phyloP scores from a whole-genome alignment of 352 stramenopile genomes.

The Phytophthora meadii region DNA sequence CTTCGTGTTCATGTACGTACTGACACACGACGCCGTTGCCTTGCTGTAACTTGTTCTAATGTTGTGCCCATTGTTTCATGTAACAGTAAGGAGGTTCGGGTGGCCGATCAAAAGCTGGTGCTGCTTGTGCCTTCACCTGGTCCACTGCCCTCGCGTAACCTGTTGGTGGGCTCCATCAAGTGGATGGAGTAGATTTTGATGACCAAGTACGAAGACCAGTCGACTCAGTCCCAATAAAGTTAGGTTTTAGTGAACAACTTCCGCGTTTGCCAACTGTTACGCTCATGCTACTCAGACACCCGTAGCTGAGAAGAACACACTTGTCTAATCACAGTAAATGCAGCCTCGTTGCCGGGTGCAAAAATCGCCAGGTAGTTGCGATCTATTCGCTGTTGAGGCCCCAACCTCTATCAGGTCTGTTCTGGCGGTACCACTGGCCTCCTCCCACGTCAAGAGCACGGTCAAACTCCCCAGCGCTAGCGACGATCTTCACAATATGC shows the following conservation, averaged over 20 bases:
- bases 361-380: slow-evolving; percentile 5
- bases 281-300: slow-evolving; percentile 6
- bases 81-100: slow-evolving; percentile 76
- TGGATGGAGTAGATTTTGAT: slow-evolving; percentile 75
- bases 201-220: neutral
- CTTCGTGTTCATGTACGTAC: slow-evolving; percentile 87
- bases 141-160: slow-evolving; percentile 77
- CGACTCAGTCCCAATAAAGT: slow-evolving; percentile 22
- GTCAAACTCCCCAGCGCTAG: slow-evolving; percentile 84
- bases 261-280: slow-evolving; percentile 6
- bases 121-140: slow-evolving; percentile 86
- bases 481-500: slow-evolving; percentile 83
- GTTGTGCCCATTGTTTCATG: slow-evolving; percentile 2
- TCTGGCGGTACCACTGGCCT: slow-evolving; percentile 87
- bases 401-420: slow-evolving; percentile 78
- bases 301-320: neutral
- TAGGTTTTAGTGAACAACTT: slow-evolving; percentile 29
- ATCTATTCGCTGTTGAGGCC: slow-evolving; percentile 21
- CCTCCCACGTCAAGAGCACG: slow-evolving; percentile 84
- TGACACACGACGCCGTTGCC: neutral
- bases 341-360: too few species aligned
- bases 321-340: too few species aligned
- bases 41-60: neutral
- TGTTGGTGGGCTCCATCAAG: slow-evolving; percentile 86
- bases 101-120: slow-evolving; percentile 81